A percentile compares a stretch with the other conserved stretches of the same genome.
Evolutionary conservation across 768 basidiomycete genomes (phyloP).

Genomic region (Hirschioporus abietinus): DNA sequence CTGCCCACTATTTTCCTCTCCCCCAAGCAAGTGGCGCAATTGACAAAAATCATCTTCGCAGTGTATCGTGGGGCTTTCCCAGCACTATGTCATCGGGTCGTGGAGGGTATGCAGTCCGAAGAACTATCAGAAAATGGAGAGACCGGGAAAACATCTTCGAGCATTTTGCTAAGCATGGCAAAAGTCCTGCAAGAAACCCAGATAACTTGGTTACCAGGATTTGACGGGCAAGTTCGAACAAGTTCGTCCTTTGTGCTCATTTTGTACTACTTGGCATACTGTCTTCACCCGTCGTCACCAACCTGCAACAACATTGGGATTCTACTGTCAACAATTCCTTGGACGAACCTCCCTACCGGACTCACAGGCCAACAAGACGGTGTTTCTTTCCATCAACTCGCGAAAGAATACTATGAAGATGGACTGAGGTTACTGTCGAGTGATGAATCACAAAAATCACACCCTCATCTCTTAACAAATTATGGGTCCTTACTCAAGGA

Average conservation of each 20-base stretch:
- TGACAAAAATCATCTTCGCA: constrained; percentile 34
- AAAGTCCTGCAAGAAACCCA: constrained; percentile 35
- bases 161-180: constrained; percentile 40
- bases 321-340: constrained; percentile 33
- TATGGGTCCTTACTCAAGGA: constrained; percentile 47
- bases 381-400: constrained; percentile 25
- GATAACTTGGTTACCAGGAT: constrained; percentile 20
- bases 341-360: constrained; percentile 13
- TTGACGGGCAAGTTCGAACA: constrained; percentile 24
- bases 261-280: constrained; percentile 43
- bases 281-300: constrained; percentile 38
- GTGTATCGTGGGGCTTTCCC: constrained; percentile 29
- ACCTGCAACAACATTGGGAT: constrained; percentile 49
- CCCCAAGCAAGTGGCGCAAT: constrained; percentile 32
- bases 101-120: constrained; percentile 6
- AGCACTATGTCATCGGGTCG: constrained; percentile 22
- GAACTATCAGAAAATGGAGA: constrained; percentile 20
- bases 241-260: constrained; percentile 35
- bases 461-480: constrained; percentile 47
- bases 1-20: constrained; percentile 38
- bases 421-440: constrained; percentile 24
- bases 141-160: constrained; percentile 31
- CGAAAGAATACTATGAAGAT: constrained; percentile 38
- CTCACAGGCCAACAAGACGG: constrained; percentile 15
- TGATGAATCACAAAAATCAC: constrained; percentile 31